Conservation (phyloP, 805 yeast species). For the Candida palmyrensis region DNA sequence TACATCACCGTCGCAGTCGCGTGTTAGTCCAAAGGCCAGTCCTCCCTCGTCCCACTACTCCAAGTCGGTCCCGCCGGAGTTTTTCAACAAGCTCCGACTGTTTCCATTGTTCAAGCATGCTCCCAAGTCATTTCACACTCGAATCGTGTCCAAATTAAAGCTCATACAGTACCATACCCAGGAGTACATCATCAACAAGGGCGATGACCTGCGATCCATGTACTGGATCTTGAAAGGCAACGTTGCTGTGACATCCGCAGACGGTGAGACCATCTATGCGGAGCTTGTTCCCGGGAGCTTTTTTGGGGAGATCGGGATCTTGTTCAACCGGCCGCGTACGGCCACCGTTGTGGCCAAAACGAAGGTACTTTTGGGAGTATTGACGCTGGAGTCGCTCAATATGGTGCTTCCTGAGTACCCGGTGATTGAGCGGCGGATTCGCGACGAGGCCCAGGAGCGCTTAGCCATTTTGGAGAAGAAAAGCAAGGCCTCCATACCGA, state of each 20-base stretch:
- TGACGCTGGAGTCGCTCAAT: conserved; percentile 59
- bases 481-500: conserved; percentile 31
- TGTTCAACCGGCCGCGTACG: conserved; percentile 71
- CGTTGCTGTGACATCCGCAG: conserved; percentile 72
- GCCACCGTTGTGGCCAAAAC: conserved; percentile 74
- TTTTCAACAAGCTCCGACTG: conserved; percentile 48
- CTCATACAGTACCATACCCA: conserved; percentile 63
- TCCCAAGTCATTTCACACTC: conserved; percentile 57
- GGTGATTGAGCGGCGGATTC: conserved; percentile 55
- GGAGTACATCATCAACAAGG: conserved; percentile 62
- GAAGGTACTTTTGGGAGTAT: conserved; percentile 60
- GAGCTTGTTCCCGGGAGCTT: conserved; percentile 65
- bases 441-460: conserved; percentile 79
- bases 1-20: neutral
- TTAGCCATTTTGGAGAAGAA: conserved; percentile 66
- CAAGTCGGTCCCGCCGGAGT: conserved; percentile 43
- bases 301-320: conserved; percentile 76
- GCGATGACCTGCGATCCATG: conserved; percentile 73
- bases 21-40: neutral
- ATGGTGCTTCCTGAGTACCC: conserved; percentile 61
- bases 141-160: conserved; percentile 52
- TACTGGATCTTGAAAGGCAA: conserved; percentile 76
- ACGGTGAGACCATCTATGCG: conserved; percentile 71
- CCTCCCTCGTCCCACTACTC: conserved; percentile 5
- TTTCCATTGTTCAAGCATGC: conserved; percentile 63